A percentile compares a stretch with the other conserved stretches of the same genome.
Evolutionary conservation across 2,329 filamentous ascomycete species (phyloP).

Genomic region (Ophiosphaerella narmari): DNA sequence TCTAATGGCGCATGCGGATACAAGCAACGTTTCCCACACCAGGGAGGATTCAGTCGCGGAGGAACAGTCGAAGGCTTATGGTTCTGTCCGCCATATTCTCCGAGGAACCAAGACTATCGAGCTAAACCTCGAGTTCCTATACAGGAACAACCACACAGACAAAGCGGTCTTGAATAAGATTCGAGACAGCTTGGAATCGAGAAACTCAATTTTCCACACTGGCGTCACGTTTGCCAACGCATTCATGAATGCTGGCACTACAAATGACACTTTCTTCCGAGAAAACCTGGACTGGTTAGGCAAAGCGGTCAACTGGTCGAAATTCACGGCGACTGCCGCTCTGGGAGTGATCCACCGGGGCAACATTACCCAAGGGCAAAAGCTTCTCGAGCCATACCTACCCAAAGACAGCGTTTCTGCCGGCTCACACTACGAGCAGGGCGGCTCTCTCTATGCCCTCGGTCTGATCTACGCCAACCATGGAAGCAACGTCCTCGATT

Average conservation of each 20-base stretch:
- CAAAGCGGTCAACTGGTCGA: conserved; percentile 99
- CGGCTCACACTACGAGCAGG: conserved; percentile 93
- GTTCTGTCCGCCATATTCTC: conserved; percentile 66
- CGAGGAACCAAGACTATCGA: conserved; percentile 93
- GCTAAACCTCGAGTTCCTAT: conserved; percentile 94
- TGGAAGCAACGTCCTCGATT: conserved; percentile 84
- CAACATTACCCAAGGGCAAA: conserved; percentile 90
- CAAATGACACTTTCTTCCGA: conserved; percentile 97
- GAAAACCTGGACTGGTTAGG: conserved; percentile 98
- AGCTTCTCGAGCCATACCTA: conserved; percentile 92
- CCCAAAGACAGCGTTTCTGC: conserved; percentile 73
- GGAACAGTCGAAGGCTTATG: conserved; percentile 60
- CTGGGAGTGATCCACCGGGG: conserved; percentile 95
- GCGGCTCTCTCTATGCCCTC: conserved; percentile 92
- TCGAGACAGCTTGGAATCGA: conserved; percentile 89
- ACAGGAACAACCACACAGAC: conserved; percentile 92
- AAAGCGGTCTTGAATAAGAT: conserved; percentile 93
- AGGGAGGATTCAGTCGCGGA: conserved; percentile 52
- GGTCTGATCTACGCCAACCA: conserved; percentile 98
- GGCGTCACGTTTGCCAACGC: conserved; percentile 97
- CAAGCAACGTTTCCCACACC: conserved; percentile 57
- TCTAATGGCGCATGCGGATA: conserved; percentile 60
- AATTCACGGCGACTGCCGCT: conserved; percentile 96
- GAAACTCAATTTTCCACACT: conserved; percentile 98
- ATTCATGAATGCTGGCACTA: conserved; percentile 99